These are phyloP conservation scores for Discostella stelligeroides DNA, from an alignment of 108 stramenopile genomes.

Conservation along the genomic window DNA sequence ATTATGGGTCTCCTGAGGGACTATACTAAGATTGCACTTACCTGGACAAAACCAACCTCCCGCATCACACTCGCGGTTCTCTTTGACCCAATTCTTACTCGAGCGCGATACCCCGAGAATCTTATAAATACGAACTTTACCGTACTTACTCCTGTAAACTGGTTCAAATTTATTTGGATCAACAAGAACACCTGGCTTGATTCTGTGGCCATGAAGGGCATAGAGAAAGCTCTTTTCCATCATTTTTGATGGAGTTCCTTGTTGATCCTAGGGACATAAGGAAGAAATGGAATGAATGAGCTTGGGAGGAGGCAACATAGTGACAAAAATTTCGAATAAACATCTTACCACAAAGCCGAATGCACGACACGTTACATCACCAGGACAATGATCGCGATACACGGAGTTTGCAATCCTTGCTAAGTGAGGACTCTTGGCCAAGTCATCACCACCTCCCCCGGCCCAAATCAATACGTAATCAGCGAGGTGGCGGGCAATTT, in stretches of 20 bases:
- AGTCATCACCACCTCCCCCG: slow-evolving; percentile 96
- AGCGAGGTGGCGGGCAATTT: slow-evolving; percentile 94
- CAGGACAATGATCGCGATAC: slow-evolving; percentile 95
- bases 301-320: background rate
- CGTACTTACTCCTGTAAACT: slow-evolving; percentile 94
- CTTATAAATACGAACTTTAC: slow-evolving; percentile 97
- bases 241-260: slow-evolving; percentile 89
- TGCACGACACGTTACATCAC: slow-evolving; percentile 90
- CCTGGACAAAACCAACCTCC: slow-evolving; percentile 93
- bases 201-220: slow-evolving; percentile 85
- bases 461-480: slow-evolving; percentile 97
- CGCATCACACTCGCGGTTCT: slow-evolving; percentile 84
- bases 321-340: background rate
- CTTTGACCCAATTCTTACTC: slow-evolving; percentile 82
- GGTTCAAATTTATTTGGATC: slow-evolving; percentile 78
- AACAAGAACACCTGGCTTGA: slow-evolving; percentile 78
- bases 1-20: too few species aligned
- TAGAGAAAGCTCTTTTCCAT: slow-evolving; percentile 92
- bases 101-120: slow-evolving; percentile 79
- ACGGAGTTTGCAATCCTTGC: slow-evolving; percentile 97
- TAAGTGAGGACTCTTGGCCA: slow-evolving; percentile 97
- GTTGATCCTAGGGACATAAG: slow-evolving; percentile 62
- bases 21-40: too few species aligned
- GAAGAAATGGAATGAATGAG: slow-evolving; percentile 13
- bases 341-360: slow-evolving; percentile 81